Conservation (phyloP, 768 basidiomycete genomes). For the Boletus rubroflammeus region DNA sequence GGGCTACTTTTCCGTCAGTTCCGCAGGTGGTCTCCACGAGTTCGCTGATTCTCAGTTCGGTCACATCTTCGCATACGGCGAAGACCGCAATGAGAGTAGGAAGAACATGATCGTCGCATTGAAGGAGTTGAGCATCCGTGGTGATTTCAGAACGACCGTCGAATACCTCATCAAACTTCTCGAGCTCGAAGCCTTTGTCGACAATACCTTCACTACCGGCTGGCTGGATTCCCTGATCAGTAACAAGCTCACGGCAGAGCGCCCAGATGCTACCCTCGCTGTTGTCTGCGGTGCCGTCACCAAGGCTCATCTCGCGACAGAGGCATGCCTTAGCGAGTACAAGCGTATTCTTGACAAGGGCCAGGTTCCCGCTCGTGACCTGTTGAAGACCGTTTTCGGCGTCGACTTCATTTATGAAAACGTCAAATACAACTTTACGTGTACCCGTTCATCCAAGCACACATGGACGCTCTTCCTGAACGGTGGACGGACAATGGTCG, state of each 20-base stretch:
- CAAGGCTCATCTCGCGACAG: conserved; percentile 88
- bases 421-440: conserved; percentile 92
- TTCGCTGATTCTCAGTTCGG: conserved; percentile 99
- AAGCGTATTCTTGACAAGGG: conserved; percentile 96
- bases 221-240: conserved; percentile 98
- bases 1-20: conserved; percentile 98
- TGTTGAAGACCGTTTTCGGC: conserved; percentile 93
- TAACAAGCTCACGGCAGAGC: conserved; percentile 94
- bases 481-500: conserved; percentile 89
- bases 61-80: conserved; percentile 98
- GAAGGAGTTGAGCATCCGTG: conserved; percentile 97
- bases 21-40: conserved; percentile 95
- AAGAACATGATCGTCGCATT: conserved; percentile 99
- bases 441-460: conserved; percentile 82
- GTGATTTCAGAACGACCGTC: conserved; percentile 97
- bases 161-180: conserved; percentile 98
- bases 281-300: conserved; percentile 96
- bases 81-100: conserved; percentile 89
- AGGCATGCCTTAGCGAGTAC: conserved; percentile 90
- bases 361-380: conserved; percentile 92
- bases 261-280: conserved; percentile 88
- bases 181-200: conserved; percentile 92
- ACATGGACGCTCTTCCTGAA: conserved; percentile 96
- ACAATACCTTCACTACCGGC: conserved; percentile 97
- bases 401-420: conserved; percentile 98